Percentiles rank a stretch among this genome's conserved stretches.
These are phyloP conservation scores for Apiotrichum porosum DNA, from an alignment of 1,284 basidiomycete genomes.

Conservation along the genomic window DNA sequence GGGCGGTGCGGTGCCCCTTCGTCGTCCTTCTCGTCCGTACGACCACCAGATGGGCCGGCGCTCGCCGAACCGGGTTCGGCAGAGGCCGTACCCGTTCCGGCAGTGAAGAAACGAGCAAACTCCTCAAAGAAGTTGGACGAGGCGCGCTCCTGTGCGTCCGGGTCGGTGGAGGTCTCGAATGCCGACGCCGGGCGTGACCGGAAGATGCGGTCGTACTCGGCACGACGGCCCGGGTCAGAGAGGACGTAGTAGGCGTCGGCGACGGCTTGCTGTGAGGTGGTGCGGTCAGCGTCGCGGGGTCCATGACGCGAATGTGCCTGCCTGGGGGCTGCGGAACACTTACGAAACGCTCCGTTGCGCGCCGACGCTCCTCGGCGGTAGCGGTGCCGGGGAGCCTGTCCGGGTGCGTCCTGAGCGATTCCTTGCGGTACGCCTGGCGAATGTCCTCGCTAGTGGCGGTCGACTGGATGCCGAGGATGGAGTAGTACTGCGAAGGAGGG, in stretches of 20 bases:
- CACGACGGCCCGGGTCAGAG: constrained; percentile 66
- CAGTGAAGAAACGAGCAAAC: constrained; percentile 65
- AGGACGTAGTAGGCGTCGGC: constrained; percentile 96
- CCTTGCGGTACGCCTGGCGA: constrained; percentile 46
- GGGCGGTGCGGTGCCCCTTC: constrained; percentile 48
- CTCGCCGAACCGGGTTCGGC: constrained; percentile 2
- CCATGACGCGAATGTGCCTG: no score
- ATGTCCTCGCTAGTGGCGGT: constrained; percentile 46
- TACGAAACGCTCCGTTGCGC: constrained; percentile 70
- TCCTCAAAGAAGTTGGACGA: constrained; percentile 71
- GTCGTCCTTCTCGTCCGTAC: constrained; percentile 4
- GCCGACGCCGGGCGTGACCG: constrained; percentile 50
- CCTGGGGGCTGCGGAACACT: no score
- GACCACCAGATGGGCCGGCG: constrained; percentile 1
- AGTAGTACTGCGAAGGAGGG: constrained; percentile 39
- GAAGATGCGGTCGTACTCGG: constrained; percentile 73
- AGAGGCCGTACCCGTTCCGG: constrained; percentile 29
- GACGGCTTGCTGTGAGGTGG: constrained; percentile 59
- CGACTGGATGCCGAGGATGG: constrained; percentile 35
- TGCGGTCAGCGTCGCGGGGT: no score
- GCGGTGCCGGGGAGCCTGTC: constrained; percentile 72
- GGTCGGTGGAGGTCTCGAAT: constrained; percentile 31
- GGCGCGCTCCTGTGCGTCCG: constrained; percentile 56
- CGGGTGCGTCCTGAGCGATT: constrained; percentile 69
- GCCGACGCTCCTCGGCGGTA: constrained; percentile 62